These are phyloP conservation scores for Parastagonospora avenae DNA, from an alignment of 2,329 filamentous ascomycete species.

Conservation along the genomic window DNA sequence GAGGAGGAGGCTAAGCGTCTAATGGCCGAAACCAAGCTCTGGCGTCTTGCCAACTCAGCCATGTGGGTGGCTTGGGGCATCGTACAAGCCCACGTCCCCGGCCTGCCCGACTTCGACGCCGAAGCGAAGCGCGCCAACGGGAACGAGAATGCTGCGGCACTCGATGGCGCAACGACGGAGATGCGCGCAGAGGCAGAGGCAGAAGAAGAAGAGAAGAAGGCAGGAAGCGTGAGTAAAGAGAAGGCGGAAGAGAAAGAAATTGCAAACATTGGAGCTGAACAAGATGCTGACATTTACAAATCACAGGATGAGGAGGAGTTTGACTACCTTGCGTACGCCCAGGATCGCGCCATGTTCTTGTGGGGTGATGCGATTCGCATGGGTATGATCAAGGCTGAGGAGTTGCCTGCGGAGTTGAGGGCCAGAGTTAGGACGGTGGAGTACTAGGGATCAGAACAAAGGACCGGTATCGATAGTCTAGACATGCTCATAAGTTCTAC, in stretches of 20 bases:
- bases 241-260: conserved; percentile 28
- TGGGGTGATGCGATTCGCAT: conserved; percentile 86
- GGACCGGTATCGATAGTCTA: neutral
- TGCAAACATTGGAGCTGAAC: conserved; percentile 26
- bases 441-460: conserved; percentile 50
- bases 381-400: conserved; percentile 75
- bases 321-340: conserved; percentile 89
- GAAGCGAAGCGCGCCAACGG: conserved; percentile 18
- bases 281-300: conserved; percentile 48
- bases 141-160: conserved; percentile 27
- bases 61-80: conserved; percentile 97
- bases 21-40: conserved; percentile 78
- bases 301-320: conserved; percentile 72
- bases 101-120: conserved; percentile 61
- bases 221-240: conserved; percentile 33
- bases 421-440: conserved; percentile 71
- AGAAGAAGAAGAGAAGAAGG: conserved; percentile 17
- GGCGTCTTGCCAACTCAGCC: conserved; percentile 85
- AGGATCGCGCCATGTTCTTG: conserved; percentile 90
- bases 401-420: conserved; percentile 73
- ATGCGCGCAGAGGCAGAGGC: conserved; percentile 22
- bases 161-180: conserved; percentile 34
- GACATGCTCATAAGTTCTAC: no score
- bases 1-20: conserved; percentile 73
- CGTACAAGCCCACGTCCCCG: conserved; percentile 87